These are phyloP conservation scores for Apodospora peruviana DNA, from an alignment of 495 filamentous ascomycete species.

Conservation along the genomic window DNA sequence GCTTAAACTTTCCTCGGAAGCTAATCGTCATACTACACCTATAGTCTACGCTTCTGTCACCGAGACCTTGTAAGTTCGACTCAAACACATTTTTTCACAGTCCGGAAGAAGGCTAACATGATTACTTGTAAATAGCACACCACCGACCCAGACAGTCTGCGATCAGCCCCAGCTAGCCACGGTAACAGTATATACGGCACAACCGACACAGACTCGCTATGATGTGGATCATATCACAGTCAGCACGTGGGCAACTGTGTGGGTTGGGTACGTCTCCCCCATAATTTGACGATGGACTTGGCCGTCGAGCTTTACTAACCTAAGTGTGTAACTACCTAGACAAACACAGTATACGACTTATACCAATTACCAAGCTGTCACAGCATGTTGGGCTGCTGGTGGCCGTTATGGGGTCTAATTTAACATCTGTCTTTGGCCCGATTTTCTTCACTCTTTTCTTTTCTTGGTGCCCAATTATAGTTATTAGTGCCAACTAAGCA, in stretches of 20 bases:
- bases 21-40: neutral
- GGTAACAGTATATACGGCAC: constrained; percentile 8
- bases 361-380: constrained; percentile 11
- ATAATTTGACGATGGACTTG: neutral
- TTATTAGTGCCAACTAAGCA: too few species aligned
- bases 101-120: neutral
- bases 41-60: constrained; percentile 7
- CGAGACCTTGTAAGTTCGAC: constrained; percentile 13
- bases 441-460: too few species aligned
- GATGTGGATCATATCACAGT: constrained; percentile 14
- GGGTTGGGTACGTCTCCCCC: constrained; percentile 12
- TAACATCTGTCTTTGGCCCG: too few species aligned
- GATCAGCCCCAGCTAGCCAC: constrained; percentile 8
- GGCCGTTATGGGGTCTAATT: constrained; percentile 18
- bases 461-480: too few species aligned
- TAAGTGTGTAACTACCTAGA: constrained; percentile 4
- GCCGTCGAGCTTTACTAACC: neutral
- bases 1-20: neutral
- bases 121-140: constrained; percentile 5
- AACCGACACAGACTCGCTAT: constrained; percentile 10
- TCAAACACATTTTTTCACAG: neutral
- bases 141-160: constrained; percentile 17
- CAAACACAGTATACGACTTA: constrained; percentile 17
- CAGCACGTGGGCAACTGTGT: constrained; percentile 10
- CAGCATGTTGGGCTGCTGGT: constrained; percentile 18